Evolutionary conservation across 257 asterid genomes (phyloP).

Genomic region (Scutellaria galericulata): DNA sequence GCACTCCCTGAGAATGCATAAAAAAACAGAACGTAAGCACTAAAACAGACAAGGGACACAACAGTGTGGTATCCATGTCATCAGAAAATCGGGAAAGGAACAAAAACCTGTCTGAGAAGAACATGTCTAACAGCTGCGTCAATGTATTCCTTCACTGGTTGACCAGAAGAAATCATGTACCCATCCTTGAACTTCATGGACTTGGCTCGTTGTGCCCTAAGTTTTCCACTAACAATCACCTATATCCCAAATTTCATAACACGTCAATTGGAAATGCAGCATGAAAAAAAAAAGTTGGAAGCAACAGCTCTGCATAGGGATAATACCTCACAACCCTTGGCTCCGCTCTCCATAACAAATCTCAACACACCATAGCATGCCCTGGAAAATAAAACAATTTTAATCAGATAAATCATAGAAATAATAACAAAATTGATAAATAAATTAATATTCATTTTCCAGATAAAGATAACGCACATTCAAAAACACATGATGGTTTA

Average conservation of each 20-base stretch:
- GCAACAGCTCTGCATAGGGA: background rate
- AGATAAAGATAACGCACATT: background rate
- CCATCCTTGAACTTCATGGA: constrained; percentile 75
- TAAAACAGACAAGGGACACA: background rate
- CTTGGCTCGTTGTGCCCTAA: constrained; percentile 72
- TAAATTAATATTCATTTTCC: background rate
- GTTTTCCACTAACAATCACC: constrained; percentile 72
- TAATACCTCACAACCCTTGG: constrained; percentile 68
- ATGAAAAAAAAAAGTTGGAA: background rate
- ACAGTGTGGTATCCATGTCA: background rate
- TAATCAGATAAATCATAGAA: background rate
- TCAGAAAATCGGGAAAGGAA: too few relatives aligned
- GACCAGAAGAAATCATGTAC: constrained; percentile 74
- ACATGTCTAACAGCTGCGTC: constrained; percentile 74
- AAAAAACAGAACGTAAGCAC: too few relatives aligned
- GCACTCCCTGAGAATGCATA: constrained; percentile 51
- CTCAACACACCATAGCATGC: constrained; percentile 70
- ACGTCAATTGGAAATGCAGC: constrained; percentile 2
- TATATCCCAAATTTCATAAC: constrained; percentile 3
- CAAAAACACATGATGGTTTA: background rate
- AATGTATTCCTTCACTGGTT: constrained; percentile 67
- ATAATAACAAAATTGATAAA: background rate
- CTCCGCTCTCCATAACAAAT: constrained; percentile 67
- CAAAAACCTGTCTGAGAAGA: constrained; percentile 57
- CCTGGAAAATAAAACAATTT: constrained; percentile 33